A percentile compares a stretch with the other conserved stretches of the same genome.
Evolutionary conservation across 805 yeast species (phyloP).

Genomic region (Metschnikowia cerradonensis): DNA sequence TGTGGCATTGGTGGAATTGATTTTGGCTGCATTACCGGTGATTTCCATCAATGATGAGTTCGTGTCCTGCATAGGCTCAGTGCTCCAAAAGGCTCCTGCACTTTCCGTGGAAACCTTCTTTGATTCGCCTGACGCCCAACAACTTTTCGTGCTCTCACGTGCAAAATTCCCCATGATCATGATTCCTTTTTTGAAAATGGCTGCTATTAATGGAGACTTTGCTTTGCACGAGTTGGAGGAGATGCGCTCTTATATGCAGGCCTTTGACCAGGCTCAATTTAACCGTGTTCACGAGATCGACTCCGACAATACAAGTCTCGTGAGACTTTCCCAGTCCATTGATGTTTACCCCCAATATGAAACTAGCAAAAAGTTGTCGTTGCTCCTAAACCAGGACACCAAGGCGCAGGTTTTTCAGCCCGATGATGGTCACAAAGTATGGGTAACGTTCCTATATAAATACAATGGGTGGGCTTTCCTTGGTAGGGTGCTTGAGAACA

Average conservation of each 20-base stretch:
- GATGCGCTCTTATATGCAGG: slow-evolving; percentile 59
- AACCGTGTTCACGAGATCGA: slow-evolving; percentile 42
- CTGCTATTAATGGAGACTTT: slow-evolving; percentile 59
- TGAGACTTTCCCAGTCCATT: slow-evolving; percentile 45
- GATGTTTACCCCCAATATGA: slow-evolving; percentile 58
- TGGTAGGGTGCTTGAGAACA: slow-evolving; percentile 72
- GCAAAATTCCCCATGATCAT: slow-evolving; percentile 73
- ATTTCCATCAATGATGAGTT: slow-evolving; percentile 43
- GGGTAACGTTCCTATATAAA: slow-evolving; percentile 64
- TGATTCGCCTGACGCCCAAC: slow-evolving; percentile 38
- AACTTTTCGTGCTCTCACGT: slow-evolving; percentile 49
- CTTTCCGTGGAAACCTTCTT: slow-evolving; percentile 44
- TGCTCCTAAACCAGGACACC: slow-evolving; percentile 48
- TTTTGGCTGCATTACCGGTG: slow-evolving; percentile 46
- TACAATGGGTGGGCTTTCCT: slow-evolving; percentile 86
- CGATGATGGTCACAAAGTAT: slow-evolving; percentile 25
- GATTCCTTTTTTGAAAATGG: slow-evolving; percentile 55
- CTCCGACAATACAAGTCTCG: slow-evolving; percentile 49
- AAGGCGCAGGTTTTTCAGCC: slow-evolving; percentile 67
- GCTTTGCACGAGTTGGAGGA: slow-evolving; percentile 60
- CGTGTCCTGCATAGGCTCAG: slow-evolving; percentile 38
- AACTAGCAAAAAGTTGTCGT: slow-evolving; percentile 41
- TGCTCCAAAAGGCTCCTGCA: slow-evolving; percentile 44
- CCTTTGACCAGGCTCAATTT: slow-evolving; percentile 38
- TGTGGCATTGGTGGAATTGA: slow-evolving; percentile 45